Conservation (phyloP, 2,329 filamentous ascomycete genomes). For the Ploettnerulaceae sp. region DNA sequence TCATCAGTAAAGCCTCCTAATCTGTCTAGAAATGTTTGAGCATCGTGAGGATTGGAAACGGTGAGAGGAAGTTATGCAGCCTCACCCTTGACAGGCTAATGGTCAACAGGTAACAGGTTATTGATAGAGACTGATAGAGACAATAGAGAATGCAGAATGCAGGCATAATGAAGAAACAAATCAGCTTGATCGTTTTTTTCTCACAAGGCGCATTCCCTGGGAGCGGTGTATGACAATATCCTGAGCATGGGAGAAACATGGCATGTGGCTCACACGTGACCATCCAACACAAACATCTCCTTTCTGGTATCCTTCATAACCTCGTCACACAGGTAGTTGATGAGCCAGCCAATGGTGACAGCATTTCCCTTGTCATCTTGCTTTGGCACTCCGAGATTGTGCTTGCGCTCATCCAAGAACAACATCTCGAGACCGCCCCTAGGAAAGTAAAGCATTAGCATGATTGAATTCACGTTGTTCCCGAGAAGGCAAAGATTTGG, state of each 20-base stretch:
- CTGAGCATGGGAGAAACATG: constrained; percentile 7
- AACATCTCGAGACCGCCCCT: constrained; percentile 93
- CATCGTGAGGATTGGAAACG: constrained; percentile 9
- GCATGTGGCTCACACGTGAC: constrained; percentile 65
- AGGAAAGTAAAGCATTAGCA: constrained; percentile 16
- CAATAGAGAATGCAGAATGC: background rate
- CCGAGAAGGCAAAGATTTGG: background rate
- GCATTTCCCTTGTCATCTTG: constrained; percentile 53
- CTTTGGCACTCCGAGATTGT: constrained; percentile 63
- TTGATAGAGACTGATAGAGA: too few relatives aligned
- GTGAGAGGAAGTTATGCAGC: constrained; percentile 16
- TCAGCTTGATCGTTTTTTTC: too few relatives aligned
- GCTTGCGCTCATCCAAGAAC: constrained; percentile 76
- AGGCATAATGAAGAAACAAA: too few relatives aligned
- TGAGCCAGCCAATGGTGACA: constrained; percentile 69
- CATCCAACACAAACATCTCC: constrained; percentile 85
- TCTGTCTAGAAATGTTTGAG: constrained; percentile 4
- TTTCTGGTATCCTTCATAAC: constrained; percentile 80
- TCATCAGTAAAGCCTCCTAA: constrained; percentile 20
- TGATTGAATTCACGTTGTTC: constrained; percentile 11
- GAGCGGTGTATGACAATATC: constrained; percentile 11
- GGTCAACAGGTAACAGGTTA: background rate
- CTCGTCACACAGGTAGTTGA: constrained; percentile 72
- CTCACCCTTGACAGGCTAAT: constrained; percentile 16
- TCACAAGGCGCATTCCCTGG: constrained; percentile 12